phyloP scores from a whole-genome alignment of 1,284 basidiomycete species.

The Anthracocystis setariae region DNA sequence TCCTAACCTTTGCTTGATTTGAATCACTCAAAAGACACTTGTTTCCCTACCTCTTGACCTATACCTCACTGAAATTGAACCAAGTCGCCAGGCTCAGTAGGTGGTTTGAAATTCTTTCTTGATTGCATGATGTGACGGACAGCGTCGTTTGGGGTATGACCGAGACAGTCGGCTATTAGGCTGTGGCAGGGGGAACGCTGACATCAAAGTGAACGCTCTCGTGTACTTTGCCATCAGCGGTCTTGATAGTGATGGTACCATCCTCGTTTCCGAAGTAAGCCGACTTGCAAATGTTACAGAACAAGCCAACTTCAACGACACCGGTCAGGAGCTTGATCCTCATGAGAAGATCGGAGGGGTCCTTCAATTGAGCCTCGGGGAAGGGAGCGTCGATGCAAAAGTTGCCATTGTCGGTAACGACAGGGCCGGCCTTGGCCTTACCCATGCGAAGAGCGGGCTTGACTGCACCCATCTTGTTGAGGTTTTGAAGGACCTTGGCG shows the following conservation, averaged over 20 bases:
- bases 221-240: conserved; percentile 52
- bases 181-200: conserved; percentile 22
- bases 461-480: conserved; percentile 58
- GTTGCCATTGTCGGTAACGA: conserved; percentile 85
- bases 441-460: conserved; percentile 61
- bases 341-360: conserved; percentile 53
- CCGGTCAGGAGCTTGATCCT: conserved; percentile 74
- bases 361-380: conserved; percentile 55
- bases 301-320: conserved; percentile 95
- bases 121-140: no score
- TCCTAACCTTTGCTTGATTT: no score
- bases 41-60: no score
- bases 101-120: no score
- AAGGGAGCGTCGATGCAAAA: conserved; percentile 66
- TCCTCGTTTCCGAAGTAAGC: conserved; percentile 90
- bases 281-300: conserved; percentile 88
- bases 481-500: conserved; percentile 73
- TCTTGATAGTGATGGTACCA: conserved; percentile 59
- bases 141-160: no score
- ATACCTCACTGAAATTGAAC: no score
- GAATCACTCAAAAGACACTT: no score
- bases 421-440: conserved; percentile 81
- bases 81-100: no score
- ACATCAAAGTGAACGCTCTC: conserved; percentile 48
- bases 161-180: conserved; percentile 7